These are phyloP conservation scores for Stachybotrys chartarum DNA, from an alignment of 2,329 filamentous ascomycete genomes.

Conservation along the genomic window DNA sequence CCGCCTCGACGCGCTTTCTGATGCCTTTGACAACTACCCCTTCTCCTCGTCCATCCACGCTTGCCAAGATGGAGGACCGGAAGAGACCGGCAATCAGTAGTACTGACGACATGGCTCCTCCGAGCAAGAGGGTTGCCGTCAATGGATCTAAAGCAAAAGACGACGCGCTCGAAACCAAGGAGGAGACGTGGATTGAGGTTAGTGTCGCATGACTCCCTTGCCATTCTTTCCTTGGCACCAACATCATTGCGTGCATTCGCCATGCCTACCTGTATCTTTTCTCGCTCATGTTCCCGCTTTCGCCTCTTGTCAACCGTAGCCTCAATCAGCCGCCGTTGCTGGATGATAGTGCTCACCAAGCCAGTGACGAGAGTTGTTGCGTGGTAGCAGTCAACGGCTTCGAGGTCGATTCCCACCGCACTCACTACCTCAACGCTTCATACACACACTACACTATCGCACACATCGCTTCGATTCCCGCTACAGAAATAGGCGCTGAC, in stretches of 20 bases:
- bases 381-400: slow-evolving; percentile 20
- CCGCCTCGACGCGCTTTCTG: slow-evolving; percentile 44
- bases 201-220: slow-evolving; percentile 39
- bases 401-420: slow-evolving; percentile 2
- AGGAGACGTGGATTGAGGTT: slow-evolving; percentile 58
- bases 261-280: not conserved
- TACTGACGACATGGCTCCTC: slow-evolving; percentile 76
- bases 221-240: slow-evolving; percentile 9
- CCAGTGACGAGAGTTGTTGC: slow-evolving; percentile 27
- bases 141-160: slow-evolving; percentile 64
- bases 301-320: slow-evolving; percentile 11
- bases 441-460: not conserved
- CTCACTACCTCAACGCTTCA: slow-evolving; percentile 3
- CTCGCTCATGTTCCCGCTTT: slow-evolving; percentile 3
- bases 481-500: slow-evolving; percentile 15
- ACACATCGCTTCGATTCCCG: slow-evolving; percentile 12
- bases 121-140: slow-evolving; percentile 84
- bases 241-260: not conserved
- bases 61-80: slow-evolving; percentile 98
- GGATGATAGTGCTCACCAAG: slow-evolving; percentile 27
- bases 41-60: slow-evolving; percentile 71
- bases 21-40: slow-evolving; percentile 80
- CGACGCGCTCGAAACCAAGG: slow-evolving; percentile 47
- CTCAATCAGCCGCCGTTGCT: slow-evolving; percentile 18
- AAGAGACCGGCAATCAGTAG: slow-evolving; percentile 84